Evolutionary conservation across 169 alveolate species (phyloP), one percentile per base, ranked within the genome.

Genomic region (Plasmodium cynomolgi): DNA sequence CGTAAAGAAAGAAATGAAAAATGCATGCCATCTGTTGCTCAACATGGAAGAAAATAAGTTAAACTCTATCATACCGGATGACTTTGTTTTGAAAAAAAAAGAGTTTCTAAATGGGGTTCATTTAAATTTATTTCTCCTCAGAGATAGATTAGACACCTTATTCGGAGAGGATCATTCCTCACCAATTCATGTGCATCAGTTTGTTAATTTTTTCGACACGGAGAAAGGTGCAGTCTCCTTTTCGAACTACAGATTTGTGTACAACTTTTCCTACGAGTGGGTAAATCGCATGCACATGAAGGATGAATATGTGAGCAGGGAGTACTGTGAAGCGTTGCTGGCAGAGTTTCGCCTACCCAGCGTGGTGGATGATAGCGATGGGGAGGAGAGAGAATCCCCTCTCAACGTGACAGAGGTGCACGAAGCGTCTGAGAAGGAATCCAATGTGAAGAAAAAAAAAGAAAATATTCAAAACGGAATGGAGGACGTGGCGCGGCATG

Each of bases 221-320:
- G 62, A 90, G 72, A 90, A 68, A 23, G 58, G 20, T 17, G 26
- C 68, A 20, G 41, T 71, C 29, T 68, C n/a, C 26, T 90, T 90
- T 81, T 81, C 94, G 2, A 90, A 81, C 34, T 90, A 90, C 74
- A 23, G 7, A n/a, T 81, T 50, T 62, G 54, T 41, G 2, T 90
- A 81, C 23, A 90, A 90, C 74, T 90, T 90, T 81, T 41, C 91
- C 20, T 81, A 81, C 56, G 94, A 90, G 34, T 90, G 94, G 94
- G 34, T 90, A 17, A 79, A 90, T 80, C 83, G 17, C 33, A 90
- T 90, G 94, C 74, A 29, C 50, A n/a, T 90, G 17, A 72, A 81
- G 26, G 62, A 34, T 71, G 91, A 74, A 11, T 39, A 34, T 39
- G 75, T 90, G 26, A 81, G 31, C 13, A 81, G 80, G 58, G 54